Evolutionary conservation across 2,329 filamentous ascomycete genomes (phyloP).

Genomic region (Aspergillus floridensis): DNA sequence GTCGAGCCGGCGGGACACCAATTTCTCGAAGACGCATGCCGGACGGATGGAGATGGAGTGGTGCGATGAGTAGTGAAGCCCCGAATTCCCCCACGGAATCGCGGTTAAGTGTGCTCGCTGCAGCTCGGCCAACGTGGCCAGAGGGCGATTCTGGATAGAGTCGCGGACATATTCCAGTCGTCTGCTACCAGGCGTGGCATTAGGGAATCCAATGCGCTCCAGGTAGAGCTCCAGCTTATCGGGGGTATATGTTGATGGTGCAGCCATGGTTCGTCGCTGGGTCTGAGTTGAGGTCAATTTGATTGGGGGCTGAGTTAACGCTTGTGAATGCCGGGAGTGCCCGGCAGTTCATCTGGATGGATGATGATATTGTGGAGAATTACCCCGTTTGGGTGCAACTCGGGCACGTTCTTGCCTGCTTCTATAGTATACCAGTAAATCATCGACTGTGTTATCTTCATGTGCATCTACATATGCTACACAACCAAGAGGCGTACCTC

Average conservation of each 20-base stretch:
- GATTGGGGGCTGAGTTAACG: background rate
- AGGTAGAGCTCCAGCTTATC: conserved; percentile 40
- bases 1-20: conserved; percentile 51
- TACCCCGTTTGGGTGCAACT: too few species aligned
- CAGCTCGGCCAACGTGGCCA: conserved; percentile 32
- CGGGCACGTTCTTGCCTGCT: too few species aligned
- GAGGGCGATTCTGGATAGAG: conserved; percentile 28
- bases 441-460: too few species aligned
- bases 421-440: too few species aligned
- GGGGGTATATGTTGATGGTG: conserved; percentile 28
- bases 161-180: conserved; percentile 28
- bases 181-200: conserved; percentile 10
- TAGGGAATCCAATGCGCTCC: conserved; percentile 28
- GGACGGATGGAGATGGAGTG: conserved; percentile 51
- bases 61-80: conserved; percentile 54
- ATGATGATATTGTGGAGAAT: too few species aligned
- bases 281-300: background rate
- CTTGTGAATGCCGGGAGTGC: too few species aligned
- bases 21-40: conserved; percentile 52
- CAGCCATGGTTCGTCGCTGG: background rate
- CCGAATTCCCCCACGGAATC: conserved; percentile 58
- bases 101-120: conserved; percentile 47
- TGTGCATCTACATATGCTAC: too few species aligned
- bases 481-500: too few species aligned
- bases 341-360: too few species aligned